phyloP scores from a whole-genome alignment of 768 basidiomycete species.

The Basidioascus undulatus region DNA sequence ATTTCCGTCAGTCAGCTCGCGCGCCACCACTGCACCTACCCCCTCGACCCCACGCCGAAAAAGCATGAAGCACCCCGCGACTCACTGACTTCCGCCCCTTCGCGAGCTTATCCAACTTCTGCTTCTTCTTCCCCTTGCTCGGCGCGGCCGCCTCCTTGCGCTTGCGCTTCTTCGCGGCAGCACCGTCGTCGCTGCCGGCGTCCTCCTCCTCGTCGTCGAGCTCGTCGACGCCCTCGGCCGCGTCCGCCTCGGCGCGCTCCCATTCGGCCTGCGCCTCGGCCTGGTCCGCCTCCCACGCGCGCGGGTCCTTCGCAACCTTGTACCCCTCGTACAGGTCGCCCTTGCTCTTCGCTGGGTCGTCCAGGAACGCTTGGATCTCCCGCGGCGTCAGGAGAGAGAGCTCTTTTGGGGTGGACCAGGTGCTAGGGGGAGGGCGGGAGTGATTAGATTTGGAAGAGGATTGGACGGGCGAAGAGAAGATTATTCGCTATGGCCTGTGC shows the following conservation, averaged over 20 bases:
- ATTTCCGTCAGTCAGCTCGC: too few relatives aligned
- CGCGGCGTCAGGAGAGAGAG: slow-evolving; percentile 49
- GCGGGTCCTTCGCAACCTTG: slow-evolving; percentile 46
- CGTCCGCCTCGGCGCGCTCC: slow-evolving; percentile 26
- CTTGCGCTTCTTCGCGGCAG: slow-evolving; percentile 8
- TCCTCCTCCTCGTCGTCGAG: slow-evolving; percentile 31
- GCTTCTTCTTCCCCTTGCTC: neutral
- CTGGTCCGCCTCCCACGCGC: slow-evolving; percentile 28
- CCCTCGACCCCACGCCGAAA: too few relatives aligned
- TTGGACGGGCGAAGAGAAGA: too few relatives aligned
- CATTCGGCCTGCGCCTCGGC: slow-evolving; percentile 23
- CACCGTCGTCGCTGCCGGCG: slow-evolving; percentile 28
- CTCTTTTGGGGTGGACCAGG: slow-evolving; percentile 64
- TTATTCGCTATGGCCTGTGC: too few relatives aligned
- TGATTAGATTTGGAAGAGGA: too few relatives aligned
- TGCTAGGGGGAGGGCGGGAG: slow-evolving; percentile 23
- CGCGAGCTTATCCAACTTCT: neutral
- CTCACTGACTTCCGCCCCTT: neutral
- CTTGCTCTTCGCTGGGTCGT: slow-evolving; percentile 43
- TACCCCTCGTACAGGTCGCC: slow-evolving; percentile 45
- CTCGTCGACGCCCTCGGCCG: slow-evolving; percentile 41
- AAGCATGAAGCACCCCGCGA: too few relatives aligned
- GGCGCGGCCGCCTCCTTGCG: slow-evolving; percentile 3
- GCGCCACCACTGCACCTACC: too few relatives aligned
- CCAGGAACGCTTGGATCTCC: slow-evolving; percentile 66